A percentile compares a stretch with the other conserved stretches of the same genome.
Evolutionary conservation across 148 eudicot species (phyloP).

Genomic region (Mesembryanthemum crystallinum): DNA sequence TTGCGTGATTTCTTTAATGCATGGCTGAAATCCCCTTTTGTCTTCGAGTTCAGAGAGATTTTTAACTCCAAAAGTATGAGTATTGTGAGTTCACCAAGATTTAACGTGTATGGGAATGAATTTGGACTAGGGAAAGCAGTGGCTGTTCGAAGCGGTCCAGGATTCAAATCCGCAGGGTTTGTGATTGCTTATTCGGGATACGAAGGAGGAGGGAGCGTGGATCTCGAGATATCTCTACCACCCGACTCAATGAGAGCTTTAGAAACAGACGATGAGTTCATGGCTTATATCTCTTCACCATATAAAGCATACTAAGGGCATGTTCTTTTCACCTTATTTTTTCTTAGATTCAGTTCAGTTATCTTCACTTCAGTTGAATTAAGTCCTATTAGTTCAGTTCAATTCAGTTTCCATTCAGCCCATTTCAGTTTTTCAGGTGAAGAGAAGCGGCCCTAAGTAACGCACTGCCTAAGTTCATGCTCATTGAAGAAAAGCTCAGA

Average conservation of each 20-base stretch:
- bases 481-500: too few relatives aligned
- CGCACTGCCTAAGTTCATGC: too few relatives aligned
- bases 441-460: too few relatives aligned
- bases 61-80: slow-evolving; percentile 35
- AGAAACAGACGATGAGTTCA: slow-evolving; percentile 49
- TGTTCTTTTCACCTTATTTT: too few relatives aligned
- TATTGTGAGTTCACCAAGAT: slow-evolving; percentile 68
- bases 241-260: slow-evolving; percentile 52
- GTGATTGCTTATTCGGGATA: slow-evolving; percentile 56
- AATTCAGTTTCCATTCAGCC: too few relatives aligned
- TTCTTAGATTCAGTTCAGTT: too few relatives aligned
- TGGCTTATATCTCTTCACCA: slow-evolving; percentile 15
- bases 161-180: slow-evolving; percentile 54
- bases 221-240: slow-evolving; percentile 64
- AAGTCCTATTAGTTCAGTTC: too few relatives aligned
- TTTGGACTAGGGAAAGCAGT: slow-evolving; percentile 68
- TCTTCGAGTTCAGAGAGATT: not conserved
- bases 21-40: slow-evolving; percentile 23
- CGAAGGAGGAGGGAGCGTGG: slow-evolving; percentile 54
- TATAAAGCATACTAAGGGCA: not conserved
- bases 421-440: too few relatives aligned
- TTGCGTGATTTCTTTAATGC: not conserved
- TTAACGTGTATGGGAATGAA: slow-evolving; percentile 73
- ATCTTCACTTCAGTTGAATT: too few relatives aligned
- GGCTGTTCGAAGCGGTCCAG: slow-evolving; percentile 55